Conservation (phyloP, 2,329 filamentous ascomycete genomes). For the Curvularia hawaiiensis region DNA sequence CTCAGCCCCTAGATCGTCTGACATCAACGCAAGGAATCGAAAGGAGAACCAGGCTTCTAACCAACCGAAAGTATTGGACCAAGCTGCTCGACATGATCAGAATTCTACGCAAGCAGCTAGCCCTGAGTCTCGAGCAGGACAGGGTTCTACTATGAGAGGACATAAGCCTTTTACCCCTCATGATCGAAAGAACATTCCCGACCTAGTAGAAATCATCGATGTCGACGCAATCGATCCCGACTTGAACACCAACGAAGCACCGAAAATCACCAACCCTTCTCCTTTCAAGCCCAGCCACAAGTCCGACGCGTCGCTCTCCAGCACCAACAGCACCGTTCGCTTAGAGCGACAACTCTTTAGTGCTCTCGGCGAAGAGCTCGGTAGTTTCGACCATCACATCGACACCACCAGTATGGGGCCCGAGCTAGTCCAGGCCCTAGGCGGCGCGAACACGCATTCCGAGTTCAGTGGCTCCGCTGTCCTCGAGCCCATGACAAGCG, state of each 20-base stretch:
- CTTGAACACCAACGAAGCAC: slow-evolving; percentile 2
- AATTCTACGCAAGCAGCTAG: slow-evolving; percentile 8
- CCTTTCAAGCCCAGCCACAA: slow-evolving; percentile 31
- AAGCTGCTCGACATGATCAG: slow-evolving; percentile 24
- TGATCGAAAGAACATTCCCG: neutral
- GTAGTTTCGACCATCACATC: slow-evolving; percentile 27
- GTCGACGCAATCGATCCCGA: slow-evolving; percentile 27
- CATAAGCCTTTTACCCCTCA: slow-evolving; percentile 7
- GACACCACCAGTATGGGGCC: slow-evolving; percentile 18
- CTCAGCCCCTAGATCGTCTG: slow-evolving; percentile 24
- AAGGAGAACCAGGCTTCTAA: slow-evolving; percentile 32
- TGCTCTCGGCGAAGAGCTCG: slow-evolving; percentile 40
- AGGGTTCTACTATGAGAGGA: neutral
- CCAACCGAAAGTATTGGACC: slow-evolving; percentile 10
- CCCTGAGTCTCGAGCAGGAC: neutral
- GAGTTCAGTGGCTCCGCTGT: slow-evolving; percentile 7
- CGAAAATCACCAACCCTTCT: slow-evolving; percentile 16
- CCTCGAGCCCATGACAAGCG: slow-evolving; percentile 10
- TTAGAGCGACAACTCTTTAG: slow-evolving; percentile 38
- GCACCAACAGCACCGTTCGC: slow-evolving; percentile 35
- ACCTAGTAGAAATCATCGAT: slow-evolving; percentile 29
- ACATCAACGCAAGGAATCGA: slow-evolving; percentile 26
- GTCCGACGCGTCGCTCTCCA: slow-evolving; percentile 26
- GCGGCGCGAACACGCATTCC: slow-evolving; percentile 3
- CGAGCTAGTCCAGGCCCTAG: slow-evolving; percentile 20